Evolutionary conservation across 2,329 filamentous ascomycete genomes (phyloP), one percentile per base, ranked within the genome.

Genomic region (Calonectria pteridis): DNA sequence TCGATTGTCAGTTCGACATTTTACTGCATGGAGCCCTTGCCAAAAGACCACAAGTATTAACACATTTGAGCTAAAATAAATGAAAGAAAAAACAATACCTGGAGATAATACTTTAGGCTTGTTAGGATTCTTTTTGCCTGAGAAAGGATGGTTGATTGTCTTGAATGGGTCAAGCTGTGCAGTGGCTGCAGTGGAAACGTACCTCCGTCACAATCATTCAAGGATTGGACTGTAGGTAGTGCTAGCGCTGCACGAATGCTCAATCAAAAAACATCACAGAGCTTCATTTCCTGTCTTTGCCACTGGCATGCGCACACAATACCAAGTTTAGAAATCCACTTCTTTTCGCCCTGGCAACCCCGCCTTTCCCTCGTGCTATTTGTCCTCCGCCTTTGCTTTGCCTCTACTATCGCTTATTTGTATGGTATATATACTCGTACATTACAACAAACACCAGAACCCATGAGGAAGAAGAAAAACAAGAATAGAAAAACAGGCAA

Each of bases 341-440:
- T 64, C 55, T 63, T 64, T 69, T 69, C 67, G 50, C 62, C 14
- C 16, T 71, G 26, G 29, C 33, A 26, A 31, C 68, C 40, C 62
- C 35, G 23, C 50, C 62, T 46, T 33, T n/a, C 13, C 10, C 67
- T 35, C 37, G 26, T 26, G 29, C 67, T 26, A 35, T 31, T 14
- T 23, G 29, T 40, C 43, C 28, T 28, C 50, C 50, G 14, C n/a
- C 43, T 29, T 23, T 59, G 35, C 66, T 31, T 23, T 20, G 33
- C 26, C n/a, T 43, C 58, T 66, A 51, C 46, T 43, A 40, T 64
- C 64, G 31, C 69, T n/a, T 46, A 64, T 72, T 51, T 67, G 58
- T 68, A 67, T 74, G 72, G 68, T 74, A 74, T 74, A 74, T 74
- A 72, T 73, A 73, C 63, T 74, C 72, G 68, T 74, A 74, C 72